Conservation (phyloP, 805 yeast genomes). For the Candida germanica region DNA sequence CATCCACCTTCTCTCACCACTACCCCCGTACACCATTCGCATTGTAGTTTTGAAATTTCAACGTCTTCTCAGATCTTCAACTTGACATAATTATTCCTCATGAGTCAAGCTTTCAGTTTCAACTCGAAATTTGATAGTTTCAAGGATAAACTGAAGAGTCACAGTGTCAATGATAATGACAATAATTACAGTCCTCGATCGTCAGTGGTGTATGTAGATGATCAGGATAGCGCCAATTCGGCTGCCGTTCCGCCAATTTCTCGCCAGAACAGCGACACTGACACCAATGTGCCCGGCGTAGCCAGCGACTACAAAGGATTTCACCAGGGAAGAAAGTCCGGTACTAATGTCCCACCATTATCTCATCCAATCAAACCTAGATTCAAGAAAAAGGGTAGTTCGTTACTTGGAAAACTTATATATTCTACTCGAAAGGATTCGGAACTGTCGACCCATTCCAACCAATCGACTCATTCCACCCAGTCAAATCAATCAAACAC, state of each 20-base stretch:
- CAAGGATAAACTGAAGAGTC: constrained; percentile 3
- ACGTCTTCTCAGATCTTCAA: background rate
- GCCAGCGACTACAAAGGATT: constrained; percentile 34
- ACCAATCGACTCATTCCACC: background rate
- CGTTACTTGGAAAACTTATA: constrained; percentile 39
- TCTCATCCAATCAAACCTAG: constrained; percentile 49
- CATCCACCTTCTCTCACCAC: too few relatives aligned
- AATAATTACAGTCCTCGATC: constrained; percentile 19
- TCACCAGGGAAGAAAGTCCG: constrained; percentile 31
- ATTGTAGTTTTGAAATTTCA: too few relatives aligned
- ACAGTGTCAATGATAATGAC: constrained; percentile 2
- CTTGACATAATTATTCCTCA: too few relatives aligned
- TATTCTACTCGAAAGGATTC: constrained; percentile 33
- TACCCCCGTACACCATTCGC: too few relatives aligned
- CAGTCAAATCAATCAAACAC: background rate
- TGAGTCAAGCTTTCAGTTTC: constrained; percentile 10
- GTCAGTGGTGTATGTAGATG: constrained; percentile 15
- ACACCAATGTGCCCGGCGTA: background rate
- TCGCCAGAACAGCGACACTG: too few relatives aligned
- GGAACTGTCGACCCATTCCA: constrained; percentile 13
- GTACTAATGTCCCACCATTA: constrained; percentile 43
- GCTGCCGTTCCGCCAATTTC: background rate
- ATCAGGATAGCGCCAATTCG: background rate
- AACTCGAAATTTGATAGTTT: constrained; percentile 9
- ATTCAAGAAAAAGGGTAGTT: constrained; percentile 35